A percentile compares a stretch with the other conserved stretches of the same genome.
These are phyloP conservation scores for Exophiala phaeomuriformis DNA, from an alignment of 2,329 filamentous ascomycete species.

Conservation along the genomic window DNA sequence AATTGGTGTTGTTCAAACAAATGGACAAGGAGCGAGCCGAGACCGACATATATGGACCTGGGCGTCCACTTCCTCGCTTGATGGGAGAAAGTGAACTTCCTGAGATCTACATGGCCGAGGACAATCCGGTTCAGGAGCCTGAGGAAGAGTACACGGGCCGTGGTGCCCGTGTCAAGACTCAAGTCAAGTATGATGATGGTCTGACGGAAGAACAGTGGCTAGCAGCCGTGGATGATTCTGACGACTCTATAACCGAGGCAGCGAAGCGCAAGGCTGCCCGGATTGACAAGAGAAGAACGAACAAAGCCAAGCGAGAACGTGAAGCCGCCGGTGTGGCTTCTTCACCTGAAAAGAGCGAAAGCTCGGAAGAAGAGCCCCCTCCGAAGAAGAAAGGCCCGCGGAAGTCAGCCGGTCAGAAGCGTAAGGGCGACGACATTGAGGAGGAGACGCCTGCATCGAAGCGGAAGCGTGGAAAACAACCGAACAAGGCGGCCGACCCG, in stretches of 20 bases:
- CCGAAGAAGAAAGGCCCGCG: constrained; percentile 66
- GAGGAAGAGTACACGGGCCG: constrained; percentile 68
- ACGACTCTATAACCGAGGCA: constrained; percentile 87
- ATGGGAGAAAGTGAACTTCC: constrained; percentile 83
- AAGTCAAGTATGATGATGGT: constrained; percentile 92
- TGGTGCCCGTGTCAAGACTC: constrained; percentile 87
- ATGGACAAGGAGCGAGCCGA: constrained; percentile 69
- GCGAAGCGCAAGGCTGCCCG: constrained; percentile 82
- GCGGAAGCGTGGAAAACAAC: constrained; percentile 66
- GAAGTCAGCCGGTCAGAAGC: constrained; percentile 73
- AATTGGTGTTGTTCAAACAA: constrained; percentile 69
- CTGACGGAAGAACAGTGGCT: constrained; percentile 98
- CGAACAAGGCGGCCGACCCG: constrained; percentile 59
- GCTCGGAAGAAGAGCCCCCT: constrained; percentile 53
- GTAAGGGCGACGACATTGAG: constrained; percentile 70
- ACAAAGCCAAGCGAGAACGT: constrained; percentile 58
- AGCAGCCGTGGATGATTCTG: constrained; percentile 93
- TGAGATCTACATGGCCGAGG: constrained; percentile 86
- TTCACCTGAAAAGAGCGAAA: constrained; percentile 72
- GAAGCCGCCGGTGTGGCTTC: constrained; percentile 49
- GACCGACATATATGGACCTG: constrained; percentile 64
- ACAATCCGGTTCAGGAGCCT: constrained; percentile 70
- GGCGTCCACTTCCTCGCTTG: constrained; percentile 64
- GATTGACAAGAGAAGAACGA: constrained; percentile 69
- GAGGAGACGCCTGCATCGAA: constrained; percentile 70